A percentile compares a stretch with the other conserved stretches of the same genome.
Evolutionary conservation across 139 green algal genomes (phyloP).

Genomic region (Chlamydomonas sphaeroides): DNA sequence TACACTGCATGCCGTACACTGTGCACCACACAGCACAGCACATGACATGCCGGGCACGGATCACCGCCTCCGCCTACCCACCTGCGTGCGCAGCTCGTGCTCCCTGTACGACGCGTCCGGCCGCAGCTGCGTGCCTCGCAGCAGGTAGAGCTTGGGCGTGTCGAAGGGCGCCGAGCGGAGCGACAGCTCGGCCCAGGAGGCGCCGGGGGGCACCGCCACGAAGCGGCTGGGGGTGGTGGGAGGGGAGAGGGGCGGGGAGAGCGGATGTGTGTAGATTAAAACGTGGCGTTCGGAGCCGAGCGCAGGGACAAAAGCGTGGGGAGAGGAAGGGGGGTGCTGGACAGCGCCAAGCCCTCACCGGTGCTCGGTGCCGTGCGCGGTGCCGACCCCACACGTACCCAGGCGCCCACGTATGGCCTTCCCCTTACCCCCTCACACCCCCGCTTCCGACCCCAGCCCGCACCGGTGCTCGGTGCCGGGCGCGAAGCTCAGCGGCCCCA

Average conservation of each 20-base stretch:
- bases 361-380: conserved; percentile 43
- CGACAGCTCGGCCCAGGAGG: conserved; percentile 84
- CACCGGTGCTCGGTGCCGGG: conserved; percentile 48
- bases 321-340: too few species aligned
- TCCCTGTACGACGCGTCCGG: conserved; percentile 72
- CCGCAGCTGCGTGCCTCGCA: conserved; percentile 67
- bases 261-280: too few species aligned
- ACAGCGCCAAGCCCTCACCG: neutral
- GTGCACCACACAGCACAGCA: too few species aligned
- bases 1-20: too few species aligned
- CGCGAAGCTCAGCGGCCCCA: conserved; percentile 31
- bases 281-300: too few species aligned
- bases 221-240: conserved; percentile 56
- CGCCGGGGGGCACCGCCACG: conserved; percentile 80
- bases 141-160: conserved; percentile 49
- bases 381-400: too few species aligned
- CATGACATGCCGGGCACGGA: too few species aligned
- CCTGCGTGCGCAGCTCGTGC: conserved; percentile 66
- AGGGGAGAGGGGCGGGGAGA: neutral
- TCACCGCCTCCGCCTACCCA: conserved; percentile 8
- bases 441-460: neutral
- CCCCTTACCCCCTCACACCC: neutral
- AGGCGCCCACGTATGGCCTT: too few species aligned
- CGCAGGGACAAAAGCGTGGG: too few species aligned
- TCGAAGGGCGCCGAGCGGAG: conserved; percentile 58